Evolutionary conservation across 225 moss, liverwort and hornwort genomes (phyloP), one percentile per base, ranked within the genome.

Genomic region (Pseudoscleropodium purum): DNA sequence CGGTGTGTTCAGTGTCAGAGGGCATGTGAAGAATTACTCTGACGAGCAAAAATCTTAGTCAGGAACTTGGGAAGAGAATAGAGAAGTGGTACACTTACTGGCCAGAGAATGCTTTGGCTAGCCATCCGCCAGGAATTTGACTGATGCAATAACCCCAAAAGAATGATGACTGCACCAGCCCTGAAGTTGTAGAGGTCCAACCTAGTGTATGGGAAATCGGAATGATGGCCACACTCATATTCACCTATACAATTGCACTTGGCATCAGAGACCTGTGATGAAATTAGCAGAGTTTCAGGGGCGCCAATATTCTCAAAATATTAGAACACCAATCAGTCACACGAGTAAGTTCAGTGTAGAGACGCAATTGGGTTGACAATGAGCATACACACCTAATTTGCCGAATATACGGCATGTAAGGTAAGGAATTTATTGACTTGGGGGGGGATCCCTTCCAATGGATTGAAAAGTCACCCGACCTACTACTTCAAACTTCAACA

Each of bases 221-320:
- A 91, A 99, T 99, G 81, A 99, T 92, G 45, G 99, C 99, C 69
- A 99, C 96, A 89, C 99, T 99, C 99, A 99, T 99, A 75, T 99
- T 99, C 85, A 99, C 99, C 97, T 99, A 90, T 8, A 85, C 41
- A 89, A 62, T 73, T 60, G 72, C 87, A 45, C 43, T 78, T 73
- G 34, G 59, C 61, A 26, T 91, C 81, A 91, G 72, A 89, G 57
- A 68, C 52, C 27, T 88, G 74, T 47, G 47, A 47, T 47, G 47
- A 47, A 47, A 13, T 60, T 29, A 30, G 37, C 60, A 64, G 21
- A 49, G 54, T 62, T 16, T 45, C 86, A 73, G 41, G 25, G 52
- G 33, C 14, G 17, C 8, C 43, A 27, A 75, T 36, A 75, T 75
- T 62, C 37, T 74, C 45, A 80, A 43, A 31, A 34, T 34, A 17